These are phyloP conservation scores for Pseudonitzschia multiseries DNA, from an alignment of 108 stramenopile species.

Conservation along the genomic window DNA sequence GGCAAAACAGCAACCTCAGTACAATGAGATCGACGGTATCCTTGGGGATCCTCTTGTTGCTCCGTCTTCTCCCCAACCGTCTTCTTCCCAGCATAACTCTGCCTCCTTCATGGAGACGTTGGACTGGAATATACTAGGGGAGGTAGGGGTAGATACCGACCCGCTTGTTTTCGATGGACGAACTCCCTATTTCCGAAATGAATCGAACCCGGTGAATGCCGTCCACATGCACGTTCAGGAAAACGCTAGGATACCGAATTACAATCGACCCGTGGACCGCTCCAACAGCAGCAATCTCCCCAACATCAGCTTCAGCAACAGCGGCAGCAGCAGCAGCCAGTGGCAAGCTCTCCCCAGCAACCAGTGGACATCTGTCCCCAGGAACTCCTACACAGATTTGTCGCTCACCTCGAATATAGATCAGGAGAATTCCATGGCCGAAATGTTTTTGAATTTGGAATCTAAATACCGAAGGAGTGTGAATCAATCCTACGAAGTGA, in stretches of 20 bases:
- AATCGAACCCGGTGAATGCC: constrained; percentile 42
- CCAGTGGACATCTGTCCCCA: constrained; percentile 8
- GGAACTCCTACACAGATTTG: neutral
- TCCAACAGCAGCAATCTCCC: constrained; percentile 43
- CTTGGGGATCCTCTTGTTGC: no score
- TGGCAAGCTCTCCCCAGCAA: no score
- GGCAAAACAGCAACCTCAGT: no score
- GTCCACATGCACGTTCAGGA: constrained; percentile 86
- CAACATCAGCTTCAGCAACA: constrained; percentile 1
- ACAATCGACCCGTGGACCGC: constrained; percentile 61
- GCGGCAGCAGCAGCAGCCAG: constrained; percentile 2
- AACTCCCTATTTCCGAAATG: constrained; percentile 6
- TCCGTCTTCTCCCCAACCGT: neutral
- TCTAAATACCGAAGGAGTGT: constrained; percentile 24
- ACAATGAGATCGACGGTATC: no score
- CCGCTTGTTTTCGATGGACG: neutral
- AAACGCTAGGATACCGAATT: constrained; percentile 77
- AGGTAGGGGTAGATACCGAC: neutral
- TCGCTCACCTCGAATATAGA: neutral
- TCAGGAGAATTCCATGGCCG: constrained; percentile 30
- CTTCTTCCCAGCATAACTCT: neutral
- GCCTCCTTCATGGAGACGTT: neutral
- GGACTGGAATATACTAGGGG: neutral
- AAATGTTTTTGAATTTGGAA: constrained; percentile 36
- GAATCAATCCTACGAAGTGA: constrained; percentile 22